A percentile compares a stretch with the other conserved stretches of the same genome.
These are phyloP conservation scores for Chlorociboria aeruginascens DNA, from an alignment of 495 filamentous ascomycete species.

Conservation along the genomic window DNA sequence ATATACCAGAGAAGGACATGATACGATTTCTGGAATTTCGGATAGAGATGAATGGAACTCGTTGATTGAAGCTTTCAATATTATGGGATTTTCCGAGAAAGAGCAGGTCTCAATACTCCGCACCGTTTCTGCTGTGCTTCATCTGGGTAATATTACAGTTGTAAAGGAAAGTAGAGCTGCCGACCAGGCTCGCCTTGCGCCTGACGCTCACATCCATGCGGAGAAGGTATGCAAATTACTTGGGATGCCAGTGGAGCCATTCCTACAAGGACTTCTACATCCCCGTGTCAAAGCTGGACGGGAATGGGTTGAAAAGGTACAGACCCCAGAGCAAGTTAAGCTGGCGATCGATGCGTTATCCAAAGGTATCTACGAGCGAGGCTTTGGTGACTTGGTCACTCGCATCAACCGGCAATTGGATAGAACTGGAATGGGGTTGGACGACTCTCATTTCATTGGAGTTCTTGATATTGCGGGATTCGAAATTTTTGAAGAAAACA, in stretches of 20 bases:
- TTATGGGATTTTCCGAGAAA: slow-evolving; percentile 87
- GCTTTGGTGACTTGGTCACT: slow-evolving; percentile 83
- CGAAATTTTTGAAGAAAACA: slow-evolving; percentile 97
- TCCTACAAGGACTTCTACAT: slow-evolving; percentile 79
- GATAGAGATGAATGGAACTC: slow-evolving; percentile 84
- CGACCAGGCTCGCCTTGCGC: slow-evolving; percentile 76
- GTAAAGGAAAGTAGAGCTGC: slow-evolving; percentile 78
- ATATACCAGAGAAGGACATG: slow-evolving; percentile 85
- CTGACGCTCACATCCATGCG: slow-evolving; percentile 57
- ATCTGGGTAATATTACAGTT: slow-evolving; percentile 84
- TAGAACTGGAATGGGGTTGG: slow-evolving; percentile 58
- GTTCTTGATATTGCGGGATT: slow-evolving; percentile 99
- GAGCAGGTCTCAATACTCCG: slow-evolving; percentile 76
- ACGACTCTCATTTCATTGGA: slow-evolving; percentile 91
- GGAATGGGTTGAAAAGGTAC: slow-evolving; percentile 97
- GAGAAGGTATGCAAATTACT: slow-evolving; percentile 72
- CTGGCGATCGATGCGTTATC: slow-evolving; percentile 82
- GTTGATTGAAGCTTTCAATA: slow-evolving; percentile 80
- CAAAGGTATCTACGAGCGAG: slow-evolving; percentile 95
- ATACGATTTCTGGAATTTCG: slow-evolving; percentile 80
- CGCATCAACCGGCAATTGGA: slow-evolving; percentile 90
- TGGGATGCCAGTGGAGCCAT: slow-evolving; percentile 72
- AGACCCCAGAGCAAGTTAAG: slow-evolving; percentile 92
- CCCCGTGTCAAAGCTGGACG: slow-evolving; percentile 89
- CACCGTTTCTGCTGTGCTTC: slow-evolving; percentile 82